A percentile compares a stretch with the other conserved stretches of the same genome.
phyloP scores from a whole-genome alignment of 192 early-diverging fungal species.

The Entomortierella chlamydospora region DNA sequence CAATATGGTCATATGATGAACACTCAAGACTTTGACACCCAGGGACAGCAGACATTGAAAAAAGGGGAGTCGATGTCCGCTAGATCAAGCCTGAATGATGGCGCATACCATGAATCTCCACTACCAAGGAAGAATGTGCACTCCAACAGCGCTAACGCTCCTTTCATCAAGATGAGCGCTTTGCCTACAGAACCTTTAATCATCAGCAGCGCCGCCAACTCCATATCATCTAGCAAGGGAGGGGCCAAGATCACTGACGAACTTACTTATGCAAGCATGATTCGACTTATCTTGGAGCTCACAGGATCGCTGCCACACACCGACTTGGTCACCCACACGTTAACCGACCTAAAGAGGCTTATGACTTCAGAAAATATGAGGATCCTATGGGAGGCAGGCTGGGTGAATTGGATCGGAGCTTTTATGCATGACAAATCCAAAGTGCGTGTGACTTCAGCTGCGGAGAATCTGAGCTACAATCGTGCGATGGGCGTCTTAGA shows the following conservation, averaged over 20 bases:
- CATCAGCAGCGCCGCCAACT: slow-evolving; percentile 12
- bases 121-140: slow-evolving; percentile 19
- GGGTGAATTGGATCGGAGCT: slow-evolving; percentile 51
- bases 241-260: slow-evolving; percentile 53
- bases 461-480: slow-evolving; percentile 47
- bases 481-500: slow-evolving; percentile 52
- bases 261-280: slow-evolving; percentile 51
- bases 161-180: slow-evolving; percentile 38
- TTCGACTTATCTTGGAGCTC: slow-evolving; percentile 50
- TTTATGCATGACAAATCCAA: slow-evolving; percentile 42
- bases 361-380: slow-evolving; percentile 56
- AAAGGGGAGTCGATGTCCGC: background rate
- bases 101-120: background rate
- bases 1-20: background rate
- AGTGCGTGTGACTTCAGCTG: slow-evolving; percentile 43
- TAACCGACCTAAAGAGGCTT: slow-evolving; percentile 55
- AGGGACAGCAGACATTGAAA: background rate
- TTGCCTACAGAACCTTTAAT: slow-evolving; percentile 26
- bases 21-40: background rate
- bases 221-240: slow-evolving; percentile 8
- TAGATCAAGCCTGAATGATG: background rate
- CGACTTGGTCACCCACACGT: slow-evolving; percentile 51
- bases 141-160: slow-evolving; percentile 14
- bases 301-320: slow-evolving; percentile 41
- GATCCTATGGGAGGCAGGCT: slow-evolving; percentile 54